Base-by-base conservation (phyloP, 2,329 filamentous ascomycete species). In the Fusarium cyanostomum region DNA sequence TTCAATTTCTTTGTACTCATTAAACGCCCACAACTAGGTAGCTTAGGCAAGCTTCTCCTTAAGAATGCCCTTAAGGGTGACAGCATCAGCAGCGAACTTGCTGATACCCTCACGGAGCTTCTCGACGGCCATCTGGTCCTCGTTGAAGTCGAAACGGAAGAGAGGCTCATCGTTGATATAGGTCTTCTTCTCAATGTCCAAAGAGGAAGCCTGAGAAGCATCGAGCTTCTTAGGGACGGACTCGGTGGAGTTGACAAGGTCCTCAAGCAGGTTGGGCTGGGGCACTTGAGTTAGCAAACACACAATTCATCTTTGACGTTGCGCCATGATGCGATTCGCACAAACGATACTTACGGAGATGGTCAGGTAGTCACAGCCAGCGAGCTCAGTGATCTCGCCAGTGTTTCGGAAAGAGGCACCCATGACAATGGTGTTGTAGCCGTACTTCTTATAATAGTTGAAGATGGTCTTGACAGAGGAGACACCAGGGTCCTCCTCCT, bases 401-500 rank as follows among this genome's bases (percentile, higher is more conserved):
- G 84, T 84, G 85, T 91, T 98, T 79, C 95, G 89, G 92, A 99
- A 99, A 35, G 94, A 97, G 71, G 95, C 95, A 76, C 95, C 95
- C 95, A 99, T 99, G 82, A 99, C 95, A 73, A 98, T 97, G 80
- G 95, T 99, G 74, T 96, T 97, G 90, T 99, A 97, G 80, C 91
- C 92, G 80, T 84, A 92, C 87, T 98, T 98, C 92, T 99, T 99
- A 91, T 99, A 99, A 92, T 99, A 99, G 88, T 99, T 95, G 89
- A 90, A 99, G 84, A 99, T 99, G 80, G 74, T 77, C 86, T 94
- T 86, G 76, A 99, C 95, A 69, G 91, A 94, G 84, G 92, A 87
- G 80, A 99, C 95, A 85, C 95, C 95, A 56, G 95, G 95, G 85
- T 99, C 95, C 79, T 96, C 92, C 80, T 91, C 83, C 79, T 92